Base-by-base conservation (phyloP, 495 filamentous ascomycete genomes). In the Aspergillus campestris region DNA sequence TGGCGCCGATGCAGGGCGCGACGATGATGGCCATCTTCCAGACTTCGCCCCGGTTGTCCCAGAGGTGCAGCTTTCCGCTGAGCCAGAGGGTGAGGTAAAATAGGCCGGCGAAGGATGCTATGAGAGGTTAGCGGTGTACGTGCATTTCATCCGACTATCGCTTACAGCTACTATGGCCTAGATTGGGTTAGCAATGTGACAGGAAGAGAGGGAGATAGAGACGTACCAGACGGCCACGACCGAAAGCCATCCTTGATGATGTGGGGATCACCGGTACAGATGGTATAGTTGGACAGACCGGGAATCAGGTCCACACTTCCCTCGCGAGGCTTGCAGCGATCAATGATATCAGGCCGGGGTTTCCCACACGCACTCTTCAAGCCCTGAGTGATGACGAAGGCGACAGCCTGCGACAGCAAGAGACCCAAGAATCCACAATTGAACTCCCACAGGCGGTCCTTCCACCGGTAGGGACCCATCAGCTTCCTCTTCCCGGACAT, bases 341-440 rank as follows among this genome's bases (percentile, higher is more conserved):
- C 74, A 29, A 94, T 80, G 6, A 94, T 60, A 69, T 94, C 88
- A 0, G 88, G 88, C 48, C 88, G 67, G 8, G 88, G 88, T 59
- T 92, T 94, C 32, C 88, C 88, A 50, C 84, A 87, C 2, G 86
- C 73, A 64, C 88, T 92, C 71, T 94, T 94, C 64, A 94, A 76
- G 9, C 78, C 83, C 36, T 85, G 83, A 3, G 86, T 91, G 33
- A 92, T 82, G 36, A 89, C 74, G 67, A 87, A 91, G 1, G 83
- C 72, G 8, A 78, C 62, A 28, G 75, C 76, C 18, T 84, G 70
- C 9, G 84, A 81, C 10, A 92, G 66, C 30, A 78, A 66, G 24
- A 94, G 65, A 5, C 88, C 88, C 38, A 92, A 61, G 51, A 86
- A 78, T 6, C 87, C 88, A 41, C 79, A 84, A 50, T 92, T 89